Conservation (phyloP, 78 protist genomes). For the Tieghemostelium lacteum region DNA sequence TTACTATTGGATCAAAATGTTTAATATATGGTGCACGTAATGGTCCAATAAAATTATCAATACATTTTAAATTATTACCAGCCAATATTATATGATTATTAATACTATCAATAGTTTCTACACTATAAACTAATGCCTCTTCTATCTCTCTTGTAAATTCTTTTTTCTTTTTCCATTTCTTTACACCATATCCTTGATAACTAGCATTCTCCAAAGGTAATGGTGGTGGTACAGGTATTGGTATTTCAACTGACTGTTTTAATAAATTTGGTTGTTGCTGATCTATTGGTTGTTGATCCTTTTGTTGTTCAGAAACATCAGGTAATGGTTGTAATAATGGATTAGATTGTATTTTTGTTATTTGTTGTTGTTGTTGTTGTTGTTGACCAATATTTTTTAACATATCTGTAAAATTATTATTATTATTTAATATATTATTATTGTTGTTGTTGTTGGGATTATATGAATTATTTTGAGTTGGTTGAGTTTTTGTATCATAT, state of each 20-base stretch:
- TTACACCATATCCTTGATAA: neutral
- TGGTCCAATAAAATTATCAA: conserved; percentile 37
- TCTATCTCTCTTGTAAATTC: conserved; percentile 47
- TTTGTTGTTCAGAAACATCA: neutral
- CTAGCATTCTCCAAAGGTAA: too few relatives aligned
- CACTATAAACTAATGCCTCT: neutral
- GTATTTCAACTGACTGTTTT: conserved; percentile 1
- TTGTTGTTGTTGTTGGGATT: neutral
- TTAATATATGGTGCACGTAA: conserved; percentile 32
- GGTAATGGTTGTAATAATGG: neutral
- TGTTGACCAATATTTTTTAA: too few relatives aligned
- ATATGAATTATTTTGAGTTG: neutral
- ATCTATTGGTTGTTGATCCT: neutral
- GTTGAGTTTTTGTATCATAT: neutral
- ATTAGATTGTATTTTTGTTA: too few relatives aligned
- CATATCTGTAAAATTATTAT: neutral
- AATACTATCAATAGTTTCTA: conserved; percentile 28
- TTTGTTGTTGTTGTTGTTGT: neutral
- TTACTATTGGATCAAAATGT: conserved; percentile 57
- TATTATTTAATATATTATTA: neutral
- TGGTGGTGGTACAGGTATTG: conserved; percentile 23
- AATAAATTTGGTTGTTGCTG: neutral
- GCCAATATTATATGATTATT: conserved; percentile 56
- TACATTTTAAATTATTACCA: conserved; percentile 11
- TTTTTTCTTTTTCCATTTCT: neutral